Conservation (phyloP, 129 eudicot species). For the Escallonia herrerae region DNA sequence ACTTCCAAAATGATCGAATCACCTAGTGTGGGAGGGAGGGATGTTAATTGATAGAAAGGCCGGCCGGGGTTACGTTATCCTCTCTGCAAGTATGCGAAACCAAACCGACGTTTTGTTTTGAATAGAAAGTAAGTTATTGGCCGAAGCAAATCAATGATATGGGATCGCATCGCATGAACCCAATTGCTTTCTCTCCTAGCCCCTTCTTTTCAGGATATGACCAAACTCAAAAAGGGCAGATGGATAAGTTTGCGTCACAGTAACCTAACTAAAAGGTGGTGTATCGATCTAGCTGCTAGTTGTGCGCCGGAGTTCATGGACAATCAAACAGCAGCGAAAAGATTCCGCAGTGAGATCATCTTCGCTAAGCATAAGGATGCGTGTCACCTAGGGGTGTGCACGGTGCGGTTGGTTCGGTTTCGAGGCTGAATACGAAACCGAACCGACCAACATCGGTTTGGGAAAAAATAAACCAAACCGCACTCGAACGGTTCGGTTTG, state of each 20-base stretch:
- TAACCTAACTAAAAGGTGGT: background rate
- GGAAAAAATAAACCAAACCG: too few species aligned
- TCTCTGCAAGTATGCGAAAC: constrained; percentile 1
- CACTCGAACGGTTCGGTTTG: too few species aligned
- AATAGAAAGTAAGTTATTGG: background rate
- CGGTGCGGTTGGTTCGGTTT: too few species aligned
- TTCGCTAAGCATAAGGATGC: too few species aligned
- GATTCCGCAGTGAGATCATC: too few species aligned
- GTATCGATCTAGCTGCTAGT: too few species aligned
- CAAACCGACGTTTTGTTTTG: constrained; percentile 1
- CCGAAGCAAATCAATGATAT: background rate
- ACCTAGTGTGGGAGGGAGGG: background rate
- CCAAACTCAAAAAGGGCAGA: background rate
- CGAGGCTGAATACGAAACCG: too few species aligned
- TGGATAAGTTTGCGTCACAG: background rate
- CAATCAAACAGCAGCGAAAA: too few species aligned
- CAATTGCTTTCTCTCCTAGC: background rate
- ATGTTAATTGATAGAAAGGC: background rate
- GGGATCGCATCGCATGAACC: background rate
- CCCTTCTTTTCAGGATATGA: background rate
- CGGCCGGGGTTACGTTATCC: background rate
- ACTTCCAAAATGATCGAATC: background rate
- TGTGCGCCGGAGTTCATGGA: too few species aligned
- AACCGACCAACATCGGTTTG: too few species aligned
- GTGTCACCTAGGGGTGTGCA: too few species aligned